Conservation (phyloP, 306 rosid species). For the Adenanthera pavonina region DNA sequence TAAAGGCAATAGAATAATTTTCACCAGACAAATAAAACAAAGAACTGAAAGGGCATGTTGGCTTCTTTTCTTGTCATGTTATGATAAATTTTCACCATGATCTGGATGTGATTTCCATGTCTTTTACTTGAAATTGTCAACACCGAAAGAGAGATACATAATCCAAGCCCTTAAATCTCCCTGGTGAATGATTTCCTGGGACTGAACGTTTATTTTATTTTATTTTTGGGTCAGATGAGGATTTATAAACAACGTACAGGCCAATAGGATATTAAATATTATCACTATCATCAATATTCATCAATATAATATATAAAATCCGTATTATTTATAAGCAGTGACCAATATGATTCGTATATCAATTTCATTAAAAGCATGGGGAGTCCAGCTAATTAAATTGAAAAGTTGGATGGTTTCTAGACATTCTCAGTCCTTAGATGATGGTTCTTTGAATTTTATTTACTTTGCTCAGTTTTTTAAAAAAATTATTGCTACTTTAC, state of each 20-base stretch:
- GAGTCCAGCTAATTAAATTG: no score
- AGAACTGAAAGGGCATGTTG: background rate
- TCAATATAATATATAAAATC: no score
- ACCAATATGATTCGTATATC: no score
- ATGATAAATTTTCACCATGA: background rate
- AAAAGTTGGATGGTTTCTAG: no score
- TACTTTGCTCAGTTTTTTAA: no score
- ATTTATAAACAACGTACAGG: background rate
- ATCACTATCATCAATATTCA: no score
- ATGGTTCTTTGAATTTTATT: no score
- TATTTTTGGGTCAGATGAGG: background rate
- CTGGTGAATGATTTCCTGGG: background rate
- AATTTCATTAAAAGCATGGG: no score
- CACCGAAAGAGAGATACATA: background rate
- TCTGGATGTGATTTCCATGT: background rate
- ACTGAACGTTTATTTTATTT: background rate
- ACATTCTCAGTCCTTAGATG: no score
- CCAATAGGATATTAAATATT: no score
- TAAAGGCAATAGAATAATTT: background rate
- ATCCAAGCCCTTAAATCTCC: background rate
- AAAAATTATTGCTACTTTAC: no score
- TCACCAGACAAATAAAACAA: background rate
- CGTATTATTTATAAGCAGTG: no score
- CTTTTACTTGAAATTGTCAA: background rate
- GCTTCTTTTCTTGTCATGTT: constrained; percentile 9